Percentiles rank a stretch among this genome's conserved stretches.
phyloP scores from a whole-genome alignment of 768 basidiomycete species.

The Harrya chromipes region DNA sequence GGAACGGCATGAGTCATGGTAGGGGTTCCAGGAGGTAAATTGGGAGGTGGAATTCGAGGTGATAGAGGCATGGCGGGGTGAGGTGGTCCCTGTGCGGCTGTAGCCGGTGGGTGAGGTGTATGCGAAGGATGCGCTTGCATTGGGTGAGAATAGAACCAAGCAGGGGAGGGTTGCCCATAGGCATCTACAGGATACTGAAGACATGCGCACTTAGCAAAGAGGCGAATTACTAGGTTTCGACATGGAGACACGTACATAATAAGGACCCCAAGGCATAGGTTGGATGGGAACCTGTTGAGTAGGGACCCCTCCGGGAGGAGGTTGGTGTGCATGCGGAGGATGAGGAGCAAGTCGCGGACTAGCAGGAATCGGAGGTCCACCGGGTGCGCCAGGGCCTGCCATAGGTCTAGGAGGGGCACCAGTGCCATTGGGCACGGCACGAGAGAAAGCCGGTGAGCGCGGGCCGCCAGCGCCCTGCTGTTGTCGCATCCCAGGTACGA shows the following conservation, averaged over 20 bases:
- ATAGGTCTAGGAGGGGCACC: conserved; percentile 47
- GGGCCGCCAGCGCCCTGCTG: conserved; percentile 50
- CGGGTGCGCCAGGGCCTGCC: conserved; percentile 46
- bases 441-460: conserved; percentile 64
- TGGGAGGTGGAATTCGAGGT: conserved; percentile 56
- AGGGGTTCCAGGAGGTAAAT: conserved; percentile 66
- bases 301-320: conserved; percentile 53
- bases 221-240: not conserved
- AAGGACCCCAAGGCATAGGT: conserved; percentile 41
- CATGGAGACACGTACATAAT: conserved; percentile 51
- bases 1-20: conserved; percentile 59
- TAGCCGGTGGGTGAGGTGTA: conserved; percentile 38
- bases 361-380: conserved; percentile 49
- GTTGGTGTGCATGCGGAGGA: conserved; percentile 43
- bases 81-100: conserved; percentile 39
- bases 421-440: conserved; percentile 60
- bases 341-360: conserved; percentile 68
- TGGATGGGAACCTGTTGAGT: conserved; percentile 41
- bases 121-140: conserved; percentile 47
- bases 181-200: conserved; percentile 45
- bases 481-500: conserved; percentile 48
- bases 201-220: conserved; percentile 4
- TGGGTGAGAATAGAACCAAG: conserved; percentile 37
- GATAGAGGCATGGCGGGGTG: conserved; percentile 62
- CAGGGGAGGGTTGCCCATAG: conserved; percentile 41